Conservation (phyloP, 306 rosid genomes). For the Neltuma alba region DNA sequence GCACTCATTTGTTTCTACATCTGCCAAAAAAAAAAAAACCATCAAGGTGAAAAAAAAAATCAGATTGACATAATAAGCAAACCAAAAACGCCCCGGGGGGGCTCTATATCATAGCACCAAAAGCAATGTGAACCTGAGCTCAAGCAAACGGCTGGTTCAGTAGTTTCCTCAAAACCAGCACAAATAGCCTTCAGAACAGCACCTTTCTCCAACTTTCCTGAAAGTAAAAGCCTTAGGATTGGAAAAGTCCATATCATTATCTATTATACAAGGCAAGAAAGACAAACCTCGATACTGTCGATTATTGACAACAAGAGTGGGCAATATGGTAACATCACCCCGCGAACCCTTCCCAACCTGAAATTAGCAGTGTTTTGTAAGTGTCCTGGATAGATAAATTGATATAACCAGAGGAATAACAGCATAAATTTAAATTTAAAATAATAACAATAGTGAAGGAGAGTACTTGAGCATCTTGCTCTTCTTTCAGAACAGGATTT, state of each 20-base stretch:
- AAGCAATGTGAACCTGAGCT: constrained; percentile 59
- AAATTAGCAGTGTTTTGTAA: constrained; percentile 38
- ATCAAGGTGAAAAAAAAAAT: neutral
- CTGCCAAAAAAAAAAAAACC: constrained; percentile 48
- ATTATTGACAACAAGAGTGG: constrained; percentile 96
- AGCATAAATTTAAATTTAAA: constrained; percentile 9
- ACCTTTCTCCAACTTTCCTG: constrained; percentile 96
- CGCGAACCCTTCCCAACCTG: constrained; percentile 96
- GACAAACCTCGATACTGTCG: constrained; percentile 95
- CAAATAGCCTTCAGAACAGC: constrained; percentile 97
- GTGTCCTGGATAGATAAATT: constrained; percentile 19
- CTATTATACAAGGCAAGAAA: constrained; percentile 37
- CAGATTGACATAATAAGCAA: constrained; percentile 32
- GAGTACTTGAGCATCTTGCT: constrained; percentile 94
- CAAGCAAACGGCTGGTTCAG: constrained; percentile 98
- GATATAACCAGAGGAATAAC: constrained; percentile 23
- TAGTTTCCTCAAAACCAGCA: constrained; percentile 98
- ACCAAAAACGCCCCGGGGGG: neutral
- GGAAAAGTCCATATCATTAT: constrained; percentile 31
- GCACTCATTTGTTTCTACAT: constrained; percentile 98
- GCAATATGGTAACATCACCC: constrained; percentile 98
- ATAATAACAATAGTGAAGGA: neutral
- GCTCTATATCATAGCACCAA: constrained; percentile 10
- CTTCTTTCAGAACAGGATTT: constrained; percentile 88
- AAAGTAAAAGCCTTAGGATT: constrained; percentile 40